Conservation (phyloP, 2,329 filamentous ascomycete species). For the Verticillium dahliae region DNA sequence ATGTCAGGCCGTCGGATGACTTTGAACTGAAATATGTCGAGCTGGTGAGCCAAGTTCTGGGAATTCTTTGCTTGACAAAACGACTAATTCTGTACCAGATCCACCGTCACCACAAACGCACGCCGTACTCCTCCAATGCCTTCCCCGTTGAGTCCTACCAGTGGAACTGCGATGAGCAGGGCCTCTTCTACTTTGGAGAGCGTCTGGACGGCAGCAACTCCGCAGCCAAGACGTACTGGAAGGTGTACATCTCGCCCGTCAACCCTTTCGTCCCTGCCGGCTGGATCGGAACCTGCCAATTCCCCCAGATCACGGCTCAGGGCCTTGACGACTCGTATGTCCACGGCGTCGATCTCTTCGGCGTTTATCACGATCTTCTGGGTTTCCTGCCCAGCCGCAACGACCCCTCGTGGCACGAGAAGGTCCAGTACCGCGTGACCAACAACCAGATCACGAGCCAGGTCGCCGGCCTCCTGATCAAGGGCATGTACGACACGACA, state of each 20-base stretch:
- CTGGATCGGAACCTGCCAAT: conserved; percentile 70
- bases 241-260: conserved; percentile 49
- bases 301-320: conserved; percentile 69
- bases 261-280: conserved; percentile 64
- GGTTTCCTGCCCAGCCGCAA: conserved; percentile 54
- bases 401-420: conserved; percentile 28
- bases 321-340: conserved; percentile 70
- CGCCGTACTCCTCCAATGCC: conserved; percentile 69
- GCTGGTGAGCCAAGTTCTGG: conserved; percentile 42
- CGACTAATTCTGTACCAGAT: conserved; percentile 37
- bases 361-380: conserved; percentile 67
- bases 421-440: conserved; percentile 64
- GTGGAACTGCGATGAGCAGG: conserved; percentile 68
- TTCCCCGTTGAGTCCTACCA: conserved; percentile 67
- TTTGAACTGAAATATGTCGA: conserved; percentile 71
- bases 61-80: conserved; percentile 3
- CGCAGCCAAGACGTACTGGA: conserved; percentile 57
- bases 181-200: conserved; percentile 62
- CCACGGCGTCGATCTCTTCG: conserved; percentile 70
- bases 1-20: conserved; percentile 44
- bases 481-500: conserved; percentile 56
- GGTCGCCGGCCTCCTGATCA: conserved; percentile 68
- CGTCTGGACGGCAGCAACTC: conserved; percentile 40
- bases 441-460: conserved; percentile 80
- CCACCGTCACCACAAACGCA: conserved; percentile 80